Evolutionary conservation across 768 basidiomycete species (phyloP).

Genomic region (Tephrocybe sp.): DNA sequence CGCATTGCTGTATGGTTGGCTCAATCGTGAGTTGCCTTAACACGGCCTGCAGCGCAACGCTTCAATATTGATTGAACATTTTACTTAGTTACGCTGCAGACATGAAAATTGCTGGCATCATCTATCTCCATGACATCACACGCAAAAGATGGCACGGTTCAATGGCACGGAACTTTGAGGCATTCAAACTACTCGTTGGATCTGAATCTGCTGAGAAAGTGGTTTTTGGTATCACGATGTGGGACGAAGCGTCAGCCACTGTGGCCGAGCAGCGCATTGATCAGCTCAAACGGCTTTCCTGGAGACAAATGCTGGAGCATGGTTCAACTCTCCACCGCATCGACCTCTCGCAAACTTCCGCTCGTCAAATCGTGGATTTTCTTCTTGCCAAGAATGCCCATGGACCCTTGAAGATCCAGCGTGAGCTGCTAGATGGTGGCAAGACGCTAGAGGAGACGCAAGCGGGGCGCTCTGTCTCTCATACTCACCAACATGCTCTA

Average conservation of each 20-base stretch:
- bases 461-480: constrained; percentile 3
- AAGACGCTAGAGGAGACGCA: constrained; percentile 12
- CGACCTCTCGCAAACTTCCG: neutral
- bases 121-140: neutral
- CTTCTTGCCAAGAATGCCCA: neutral
- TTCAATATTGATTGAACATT: neutral
- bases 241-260: neutral
- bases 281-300: neutral
- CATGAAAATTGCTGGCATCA: neutral
- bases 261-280: neutral
- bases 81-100: neutral
- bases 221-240: neutral
- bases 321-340: too few species aligned
- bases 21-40: neutral
- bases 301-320: neutral
- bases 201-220: neutral
- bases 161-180: neutral
- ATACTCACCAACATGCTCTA: too few species aligned
- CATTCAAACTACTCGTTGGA: neutral
- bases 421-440: constrained; percentile 13
- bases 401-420: constrained; percentile 16
- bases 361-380: neutral
- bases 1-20: neutral
- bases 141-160: neutral
- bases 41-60: neutral